These are phyloP conservation scores for Leptodermis oblonga DNA, from an alignment of 257 asterid genomes.

Conservation along the genomic window DNA sequence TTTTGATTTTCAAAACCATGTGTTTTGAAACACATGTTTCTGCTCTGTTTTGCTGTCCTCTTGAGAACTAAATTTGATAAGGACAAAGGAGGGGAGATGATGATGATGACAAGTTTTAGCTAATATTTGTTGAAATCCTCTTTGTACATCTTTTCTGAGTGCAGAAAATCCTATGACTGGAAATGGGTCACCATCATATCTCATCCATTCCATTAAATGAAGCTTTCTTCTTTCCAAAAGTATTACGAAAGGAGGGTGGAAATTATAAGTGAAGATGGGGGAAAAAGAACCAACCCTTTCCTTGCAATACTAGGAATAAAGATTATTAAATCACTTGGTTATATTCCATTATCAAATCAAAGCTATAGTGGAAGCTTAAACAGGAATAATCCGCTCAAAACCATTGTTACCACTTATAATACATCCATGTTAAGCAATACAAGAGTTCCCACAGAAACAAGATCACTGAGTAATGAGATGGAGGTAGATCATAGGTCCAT, in stretches of 20 bases:
- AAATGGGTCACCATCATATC: background rate
- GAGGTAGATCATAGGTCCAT: no score
- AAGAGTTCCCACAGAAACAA: background rate
- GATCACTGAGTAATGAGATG: background rate
- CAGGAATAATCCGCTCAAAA: background rate
- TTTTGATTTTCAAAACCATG: background rate
- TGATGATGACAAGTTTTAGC: conserved; percentile 3
- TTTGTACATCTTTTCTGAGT: background rate
- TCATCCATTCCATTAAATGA: background rate
- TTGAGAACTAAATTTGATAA: background rate
- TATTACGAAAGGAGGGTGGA: background rate
- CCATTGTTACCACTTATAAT: background rate
- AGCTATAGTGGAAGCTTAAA: background rate
- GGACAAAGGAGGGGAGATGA: background rate
- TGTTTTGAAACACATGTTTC: background rate
- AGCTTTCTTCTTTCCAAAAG: background rate
- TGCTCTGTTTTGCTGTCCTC: background rate
- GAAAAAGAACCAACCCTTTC: background rate
- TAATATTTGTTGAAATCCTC: background rate
- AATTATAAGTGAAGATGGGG: background rate
- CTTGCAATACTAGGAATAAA: background rate
- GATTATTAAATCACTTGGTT: no score
- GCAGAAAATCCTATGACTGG: background rate
- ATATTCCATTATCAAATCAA: no score
- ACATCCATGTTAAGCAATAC: background rate